Evolutionary conservation across 2,329 filamentous ascomycete species (phyloP).

Genomic region (Aspergillus tamarii): DNA sequence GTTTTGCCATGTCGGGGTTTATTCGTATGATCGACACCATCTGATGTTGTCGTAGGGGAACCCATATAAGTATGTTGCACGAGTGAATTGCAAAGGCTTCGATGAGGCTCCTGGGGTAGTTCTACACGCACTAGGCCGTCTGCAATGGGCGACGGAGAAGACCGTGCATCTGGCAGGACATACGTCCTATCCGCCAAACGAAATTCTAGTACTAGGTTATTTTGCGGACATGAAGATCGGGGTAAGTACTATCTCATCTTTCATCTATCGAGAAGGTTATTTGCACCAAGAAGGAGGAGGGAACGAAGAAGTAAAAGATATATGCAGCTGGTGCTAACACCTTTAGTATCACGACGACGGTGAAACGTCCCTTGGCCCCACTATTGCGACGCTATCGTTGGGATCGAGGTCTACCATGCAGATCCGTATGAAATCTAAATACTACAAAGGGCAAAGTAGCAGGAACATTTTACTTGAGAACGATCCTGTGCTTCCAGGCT

Average conservation of each 20-base stretch:
- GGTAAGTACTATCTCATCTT: constrained; percentile 33
- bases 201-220: constrained; percentile 59
- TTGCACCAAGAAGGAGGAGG: not conserved
- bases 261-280: not conserved
- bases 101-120: constrained; percentile 47
- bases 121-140: constrained; percentile 49
- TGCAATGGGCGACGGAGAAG: constrained; percentile 57
- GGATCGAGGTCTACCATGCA: constrained; percentile 57
- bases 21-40: not conserved
- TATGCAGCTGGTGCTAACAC: not conserved
- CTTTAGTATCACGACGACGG: constrained; percentile 62
- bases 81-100: constrained; percentile 50
- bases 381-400: constrained; percentile 59
- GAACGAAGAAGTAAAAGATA: not conserved
- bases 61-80: constrained; percentile 63
- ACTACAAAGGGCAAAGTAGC: constrained; percentile 39
- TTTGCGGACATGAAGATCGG: constrained; percentile 59
- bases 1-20: constrained; percentile 11
- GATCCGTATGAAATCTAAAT: constrained; percentile 58
- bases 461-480: constrained; percentile 23
- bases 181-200: constrained; percentile 53
- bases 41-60: constrained; percentile 48
- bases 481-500: constrained; percentile 39
- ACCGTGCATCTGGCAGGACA: constrained; percentile 36
- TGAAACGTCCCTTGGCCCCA: constrained; percentile 58